Percentiles rank a stretch among this genome's conserved stretches.
Evolutionary conservation across 306 rosid species (phyloP).

Genomic region (Coriaria nepalensis): DNA sequence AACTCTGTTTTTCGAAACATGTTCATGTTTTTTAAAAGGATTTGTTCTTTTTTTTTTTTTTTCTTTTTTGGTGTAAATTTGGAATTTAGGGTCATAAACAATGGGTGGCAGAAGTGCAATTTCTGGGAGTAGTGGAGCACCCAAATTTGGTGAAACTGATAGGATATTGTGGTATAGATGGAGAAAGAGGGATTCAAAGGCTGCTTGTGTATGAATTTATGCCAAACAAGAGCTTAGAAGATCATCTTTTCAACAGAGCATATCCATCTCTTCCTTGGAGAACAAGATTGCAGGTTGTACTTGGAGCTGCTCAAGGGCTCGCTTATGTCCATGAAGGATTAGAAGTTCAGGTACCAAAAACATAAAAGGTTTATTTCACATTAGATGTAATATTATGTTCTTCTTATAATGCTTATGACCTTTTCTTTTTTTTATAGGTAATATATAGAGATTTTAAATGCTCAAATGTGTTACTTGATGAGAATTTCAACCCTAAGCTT

Average conservation of each 20-base stretch:
- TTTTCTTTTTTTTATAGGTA: conserved; percentile 25
- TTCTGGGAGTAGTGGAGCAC: conserved; percentile 76
- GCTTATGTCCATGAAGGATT: conserved; percentile 64
- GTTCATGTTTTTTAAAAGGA: neutral
- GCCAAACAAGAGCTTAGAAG: conserved; percentile 60
- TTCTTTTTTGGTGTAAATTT: conserved; percentile 2
- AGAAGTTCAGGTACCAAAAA: conserved; percentile 56
- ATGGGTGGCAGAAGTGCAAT: conserved; percentile 79
- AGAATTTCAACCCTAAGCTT: conserved; percentile 55
- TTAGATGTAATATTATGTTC: no score
- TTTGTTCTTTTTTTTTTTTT: neutral
- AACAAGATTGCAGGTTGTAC: conserved; percentile 51
- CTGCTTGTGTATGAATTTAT: conserved; percentile 72
- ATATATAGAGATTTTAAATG: conserved; percentile 70
- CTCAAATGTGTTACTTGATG: conserved; percentile 64
- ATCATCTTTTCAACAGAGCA: conserved; percentile 52
- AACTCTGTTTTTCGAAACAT: conserved; percentile 7
- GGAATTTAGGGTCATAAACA: conserved; percentile 61
- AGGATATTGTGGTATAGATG: conserved; percentile 71
- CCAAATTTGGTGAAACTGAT: conserved; percentile 76
- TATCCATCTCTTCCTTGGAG: conserved; percentile 44
- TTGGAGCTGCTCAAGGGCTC: conserved; percentile 72
- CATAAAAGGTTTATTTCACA: no score
- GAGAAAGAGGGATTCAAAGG: conserved; percentile 71
- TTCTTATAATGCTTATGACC: neutral